Evolutionary conservation across 495 filamentous ascomycete genomes (phyloP).

Genomic region (Tuber brumale): DNA sequence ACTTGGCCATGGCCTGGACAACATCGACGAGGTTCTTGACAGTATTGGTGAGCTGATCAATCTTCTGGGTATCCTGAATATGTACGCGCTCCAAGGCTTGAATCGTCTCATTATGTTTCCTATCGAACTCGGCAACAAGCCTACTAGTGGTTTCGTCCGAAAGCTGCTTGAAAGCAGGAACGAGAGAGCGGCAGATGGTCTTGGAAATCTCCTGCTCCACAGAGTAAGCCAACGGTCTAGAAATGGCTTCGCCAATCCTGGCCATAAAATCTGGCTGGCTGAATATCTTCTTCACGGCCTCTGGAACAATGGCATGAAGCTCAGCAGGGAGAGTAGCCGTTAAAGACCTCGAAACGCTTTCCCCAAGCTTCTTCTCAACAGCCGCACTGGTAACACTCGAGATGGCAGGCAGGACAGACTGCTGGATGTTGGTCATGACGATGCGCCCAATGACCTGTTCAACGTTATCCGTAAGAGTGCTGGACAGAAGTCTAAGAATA

Average conservation of each 20-base stretch:
- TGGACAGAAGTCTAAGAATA: slow-evolving; percentile 77
- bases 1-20: slow-evolving; percentile 47
- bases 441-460: slow-evolving; percentile 70
- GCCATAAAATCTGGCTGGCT: slow-evolving; percentile 64
- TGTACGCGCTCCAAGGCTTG: slow-evolving; percentile 62
- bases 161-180: slow-evolving; percentile 58
- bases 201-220: slow-evolving; percentile 63
- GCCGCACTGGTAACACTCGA: slow-evolving; percentile 48
- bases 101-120: slow-evolving; percentile 56
- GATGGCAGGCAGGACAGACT: slow-evolving; percentile 52
- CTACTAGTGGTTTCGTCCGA: slow-evolving; percentile 55
- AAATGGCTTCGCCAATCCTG: slow-evolving; percentile 62
- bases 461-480: slow-evolving; percentile 81
- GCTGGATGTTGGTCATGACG: slow-evolving; percentile 60
- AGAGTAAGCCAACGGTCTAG: slow-evolving; percentile 56
- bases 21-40: slow-evolving; percentile 66
- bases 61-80: slow-evolving; percentile 64
- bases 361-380: slow-evolving; percentile 58
- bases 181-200: slow-evolving; percentile 55
- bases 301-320: slow-evolving; percentile 52
- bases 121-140: slow-evolving; percentile 59
- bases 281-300: slow-evolving; percentile 55
- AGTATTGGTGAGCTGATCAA: slow-evolving; percentile 68
- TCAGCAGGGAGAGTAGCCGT: slow-evolving; percentile 49
- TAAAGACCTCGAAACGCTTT: slow-evolving; percentile 46